Base-by-base conservation (phyloP, 495 filamentous ascomycete genomes). In the Podospora sp. region DNA sequence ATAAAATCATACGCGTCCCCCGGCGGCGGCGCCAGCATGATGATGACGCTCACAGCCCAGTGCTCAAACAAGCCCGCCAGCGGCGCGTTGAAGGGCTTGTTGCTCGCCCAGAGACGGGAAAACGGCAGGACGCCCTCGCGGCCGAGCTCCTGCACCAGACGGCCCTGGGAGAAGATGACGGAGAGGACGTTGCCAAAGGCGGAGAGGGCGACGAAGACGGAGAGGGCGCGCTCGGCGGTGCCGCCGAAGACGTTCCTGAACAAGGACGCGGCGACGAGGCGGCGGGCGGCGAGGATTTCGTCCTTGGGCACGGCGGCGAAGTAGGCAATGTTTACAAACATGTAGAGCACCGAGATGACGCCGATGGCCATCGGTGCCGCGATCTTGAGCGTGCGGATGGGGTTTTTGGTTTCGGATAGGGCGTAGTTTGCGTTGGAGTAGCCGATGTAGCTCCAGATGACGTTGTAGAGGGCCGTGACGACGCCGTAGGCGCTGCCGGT, bases 311-410 rank as follows among this genome's bases (percentile, higher is more conserved):
- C 87, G 0, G 87, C 89, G 5, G 87, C 87, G 67, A 91, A 91
- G 74, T 91, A 92, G 63, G 89, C 89, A 58, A 92, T 85, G 76
- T 92, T 91, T 71, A 84, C 85, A 25, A 91, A 72, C 76, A 91
- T 87, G 76, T 91, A 91, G 0, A 91, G 76, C 27, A 91, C 77
- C 0, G 85, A 84, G 25, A 90, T 88, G 9, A 82, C 80, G 26
- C 76, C 81, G 21, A 91, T 82, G 16, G 88, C 89, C 25, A 88
- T 67, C 0, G 86, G 88, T 0, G 87, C 90, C 1, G 88, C 90
- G 60, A 87, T 84, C 68, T 85, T 81, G 66, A 91, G 81, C 0
- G 88, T 91, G 55, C 84, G 83, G 20, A 82, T 80, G 0, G 89
- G 89, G 69, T 91, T 84, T 63, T 81, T 83, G 16, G 86, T 84